phyloP scores from a whole-genome alignment of 2,329 filamentous ascomycete genomes.

The Bipolaris bicolor region DNA sequence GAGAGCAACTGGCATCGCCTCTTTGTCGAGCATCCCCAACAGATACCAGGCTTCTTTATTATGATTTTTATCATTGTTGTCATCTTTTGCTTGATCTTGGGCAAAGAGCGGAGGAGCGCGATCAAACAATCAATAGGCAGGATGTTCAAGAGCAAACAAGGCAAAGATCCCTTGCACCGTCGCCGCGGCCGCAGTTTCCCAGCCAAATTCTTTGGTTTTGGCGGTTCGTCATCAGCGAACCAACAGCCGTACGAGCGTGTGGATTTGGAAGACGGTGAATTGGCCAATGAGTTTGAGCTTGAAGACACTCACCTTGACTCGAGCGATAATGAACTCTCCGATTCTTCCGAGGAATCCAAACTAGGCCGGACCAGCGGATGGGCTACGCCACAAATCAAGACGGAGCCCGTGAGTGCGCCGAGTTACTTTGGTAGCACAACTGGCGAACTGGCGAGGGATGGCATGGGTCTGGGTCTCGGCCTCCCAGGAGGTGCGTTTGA shows the following conservation, averaged over 20 bases:
- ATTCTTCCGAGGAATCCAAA: conserved; percentile 63
- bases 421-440: conserved; percentile 29
- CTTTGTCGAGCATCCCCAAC: conserved; percentile 68
- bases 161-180: conserved; percentile 39
- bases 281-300: conserved; percentile 75
- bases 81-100: conserved; percentile 75
- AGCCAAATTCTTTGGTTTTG: conserved; percentile 67
- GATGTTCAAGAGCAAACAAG: conserved; percentile 50
- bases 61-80: conserved; percentile 75
- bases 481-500: conserved; percentile 47
- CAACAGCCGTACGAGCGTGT: conserved; percentile 75
- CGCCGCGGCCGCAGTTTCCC: conserved; percentile 51
- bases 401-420: conserved; percentile 20
- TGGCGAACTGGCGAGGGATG: conserved; percentile 37
- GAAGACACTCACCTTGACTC: conserved; percentile 54
- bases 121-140: conserved; percentile 64
- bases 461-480: conserved; percentile 40
- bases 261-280: conserved; percentile 71
- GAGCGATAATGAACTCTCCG: conserved; percentile 65
- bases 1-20: conserved; percentile 63
- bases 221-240: conserved; percentile 48
- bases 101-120: conserved; percentile 71
- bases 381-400: conserved; percentile 67
- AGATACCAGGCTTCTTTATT: conserved; percentile 76
- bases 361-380: conserved; percentile 69